Evolutionary conservation across 2,329 filamentous ascomycete genomes (phyloP), one percentile per base, ranked within the genome.

Genomic region (Byssothecium circinans): DNA sequence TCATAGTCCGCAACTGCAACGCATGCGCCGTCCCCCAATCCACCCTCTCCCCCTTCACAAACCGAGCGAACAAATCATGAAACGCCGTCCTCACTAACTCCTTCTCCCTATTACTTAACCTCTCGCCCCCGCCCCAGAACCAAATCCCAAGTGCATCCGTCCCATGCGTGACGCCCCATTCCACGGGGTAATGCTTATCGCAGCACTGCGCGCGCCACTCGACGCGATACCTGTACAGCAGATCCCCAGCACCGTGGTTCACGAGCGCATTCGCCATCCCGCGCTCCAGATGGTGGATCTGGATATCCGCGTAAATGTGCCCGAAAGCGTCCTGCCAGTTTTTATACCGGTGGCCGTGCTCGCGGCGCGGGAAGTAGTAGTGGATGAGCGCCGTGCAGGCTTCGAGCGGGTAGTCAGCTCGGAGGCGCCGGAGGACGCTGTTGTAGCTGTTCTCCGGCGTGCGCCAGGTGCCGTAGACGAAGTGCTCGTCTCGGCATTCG

Each of bases 301-400:
- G 80, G 50, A 81, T 75, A 44, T 81, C 77, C 2, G 80, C 79
- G 52, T 83, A 83, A 5, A 83, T 69, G 12, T 68, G 69, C 0
- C 80, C 80, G 58, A 81, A 83, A 0, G 75, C 75, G 20, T 81
- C 75, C 39, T 61, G 53, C 80, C 80, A 83, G 56, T 75, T 66
- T 30, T 65, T 60, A 35, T 68, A 74, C 5, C 60, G 62, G 0
- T 54, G 10, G 0, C 78, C 77, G 0, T 81, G 57, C 3, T 62
- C 51, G 1, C 67, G 60, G 10, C 41, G 41, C 0, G 72, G 75
- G 45, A 75, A 80, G 59, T 79, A 78, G 14, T 75, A 54, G 0
- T 58, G 49, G 45, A 80, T 66, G 7, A 82, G 58, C 1, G 69
- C 68, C 20, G 74, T 68, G 34, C 77, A 76, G 1, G 71, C 71